phyloP scores from a whole-genome alignment of 495 filamentous ascomycete genomes.

The Paragyromitra xinjiangensis region DNA sequence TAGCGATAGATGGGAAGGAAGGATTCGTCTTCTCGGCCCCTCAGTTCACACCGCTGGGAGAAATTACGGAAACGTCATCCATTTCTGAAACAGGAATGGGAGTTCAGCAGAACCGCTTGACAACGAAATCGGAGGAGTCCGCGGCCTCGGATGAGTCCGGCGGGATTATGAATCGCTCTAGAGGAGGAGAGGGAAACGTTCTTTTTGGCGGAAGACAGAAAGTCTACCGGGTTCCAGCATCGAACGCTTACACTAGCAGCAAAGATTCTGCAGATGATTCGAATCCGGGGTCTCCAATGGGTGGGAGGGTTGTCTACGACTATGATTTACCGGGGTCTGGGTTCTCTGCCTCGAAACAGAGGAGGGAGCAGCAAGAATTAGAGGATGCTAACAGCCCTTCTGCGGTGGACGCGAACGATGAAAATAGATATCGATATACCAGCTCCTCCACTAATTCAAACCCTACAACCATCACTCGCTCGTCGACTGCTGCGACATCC shows the following conservation, averaged over 20 bases:
- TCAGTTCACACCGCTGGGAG: slow-evolving; percentile 67
- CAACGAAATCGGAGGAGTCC: slow-evolving; percentile 57
- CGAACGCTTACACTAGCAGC: slow-evolving; percentile 61
- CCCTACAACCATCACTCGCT: slow-evolving; percentile 69
- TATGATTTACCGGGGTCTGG: slow-evolving; percentile 81
- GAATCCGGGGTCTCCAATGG: slow-evolving; percentile 62
- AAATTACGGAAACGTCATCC: slow-evolving; percentile 90
- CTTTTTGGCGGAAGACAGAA: slow-evolving; percentile 97
- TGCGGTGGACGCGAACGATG: slow-evolving; percentile 61
- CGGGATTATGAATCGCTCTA: slow-evolving; percentile 83
- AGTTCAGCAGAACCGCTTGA: slow-evolving; percentile 60
- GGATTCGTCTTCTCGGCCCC: slow-evolving; percentile 62
- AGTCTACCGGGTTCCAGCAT: slow-evolving; percentile 83
- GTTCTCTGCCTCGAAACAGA: slow-evolving; percentile 76
- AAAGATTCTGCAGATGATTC: slow-evolving; percentile 61
- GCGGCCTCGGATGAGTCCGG: slow-evolving; percentile 78
- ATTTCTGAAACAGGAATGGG: slow-evolving; percentile 72
- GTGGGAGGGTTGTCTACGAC: slow-evolving; percentile 79
- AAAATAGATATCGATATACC: slow-evolving; percentile 81
- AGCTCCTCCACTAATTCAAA: slow-evolving; percentile 85
- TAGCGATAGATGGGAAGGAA: slow-evolving; percentile 72
- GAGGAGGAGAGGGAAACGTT: slow-evolving; percentile 89
- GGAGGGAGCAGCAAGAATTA: slow-evolving; percentile 60
- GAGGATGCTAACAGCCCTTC: slow-evolving; percentile 60
- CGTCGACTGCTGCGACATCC: slow-evolving; percentile 91